Evolutionary conservation across 108 stramenopile genomes (phyloP).

Genomic region (Stephanodiscus minutulus): DNA sequence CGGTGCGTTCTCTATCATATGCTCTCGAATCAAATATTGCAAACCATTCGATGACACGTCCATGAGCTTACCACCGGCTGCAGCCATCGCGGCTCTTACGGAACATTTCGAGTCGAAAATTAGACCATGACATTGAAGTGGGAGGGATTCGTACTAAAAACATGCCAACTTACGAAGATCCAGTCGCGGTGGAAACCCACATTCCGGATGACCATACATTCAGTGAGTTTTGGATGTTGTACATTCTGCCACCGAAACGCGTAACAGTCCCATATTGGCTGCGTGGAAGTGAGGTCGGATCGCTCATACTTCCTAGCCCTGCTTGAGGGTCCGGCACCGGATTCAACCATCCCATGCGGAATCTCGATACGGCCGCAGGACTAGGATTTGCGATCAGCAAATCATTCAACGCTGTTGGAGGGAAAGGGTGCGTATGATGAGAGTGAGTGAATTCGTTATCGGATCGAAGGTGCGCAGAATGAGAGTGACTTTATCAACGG

Average conservation of each 20-base stretch:
- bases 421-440: background rate
- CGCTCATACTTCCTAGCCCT: slow-evolving; percentile 14
- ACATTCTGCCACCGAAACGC: slow-evolving; percentile 63
- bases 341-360: slow-evolving; percentile 75
- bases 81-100: slow-evolving; percentile 38
- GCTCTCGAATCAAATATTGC: slow-evolving; percentile 92
- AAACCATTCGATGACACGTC: slow-evolving; percentile 57
- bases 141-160: background rate
- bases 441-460: background rate
- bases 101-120: background rate
- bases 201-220: slow-evolving; percentile 90
- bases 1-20: slow-evolving; percentile 71
- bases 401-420: slow-evolving; percentile 74
- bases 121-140: background rate
- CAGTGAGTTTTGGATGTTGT: slow-evolving; percentile 61
- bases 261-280: slow-evolving; percentile 62
- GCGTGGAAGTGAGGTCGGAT: slow-evolving; percentile 10
- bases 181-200: slow-evolving; percentile 79
- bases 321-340: slow-evolving; percentile 12
- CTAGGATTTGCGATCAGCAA: slow-evolving; percentile 88
- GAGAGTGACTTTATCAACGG: background rate
- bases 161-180: slow-evolving; percentile 52
- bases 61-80: slow-evolving; percentile 85
- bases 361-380: slow-evolving; percentile 88
- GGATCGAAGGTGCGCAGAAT: background rate